Base-by-base conservation (phyloP, 331 rosid genomes). In the Stylosanthes scabra region DNA sequence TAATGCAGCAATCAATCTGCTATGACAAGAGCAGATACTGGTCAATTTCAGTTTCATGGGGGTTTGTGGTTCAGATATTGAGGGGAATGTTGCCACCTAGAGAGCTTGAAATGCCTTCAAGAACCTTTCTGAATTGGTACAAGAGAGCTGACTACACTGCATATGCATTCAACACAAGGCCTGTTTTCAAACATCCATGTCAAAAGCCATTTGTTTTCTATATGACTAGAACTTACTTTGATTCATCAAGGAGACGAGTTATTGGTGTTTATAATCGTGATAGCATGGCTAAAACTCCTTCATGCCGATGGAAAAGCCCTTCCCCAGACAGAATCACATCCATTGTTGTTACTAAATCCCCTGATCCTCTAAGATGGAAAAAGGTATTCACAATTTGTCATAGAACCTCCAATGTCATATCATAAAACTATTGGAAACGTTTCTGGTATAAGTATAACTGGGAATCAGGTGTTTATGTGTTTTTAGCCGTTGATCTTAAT, bases 1-100 rank as follows among this genome's bases (percentile, higher is more conserved):
- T 95, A 71, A 87, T 90, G 86, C 99, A 95, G 62, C 98, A 95
- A 76, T 90, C 99, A 56, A 95, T 95, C 54, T 90, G 98, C 81
- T 92, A 95, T 13, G 96, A 88, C 80, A 88, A 79, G 60, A 74
- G 13, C 20, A 83, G 75, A 5, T 59, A 58, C 20, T 92, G 97
- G 99, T 91, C 99, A 45, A 82, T 95, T 66, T 90, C 97, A 27
- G 59, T 92, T 9, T 95, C 99, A 0, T 95, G 97, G 97, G 98
- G 99, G 7, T 90, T 83, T 12, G 91, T 83, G 27, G 97, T 95
- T 83, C 98, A 95, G 72, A 78, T 92, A 66, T 2, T 90, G 2
- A 88, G 96, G 62, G 99, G 94, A 40, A 84, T 88, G 9, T 14
- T 88, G 34, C 92, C 97, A 8, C 97, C 97, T 0, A 81, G 99